Base-by-base conservation (phyloP, 345 rosid species). In the Populus ilicifolia region DNA sequence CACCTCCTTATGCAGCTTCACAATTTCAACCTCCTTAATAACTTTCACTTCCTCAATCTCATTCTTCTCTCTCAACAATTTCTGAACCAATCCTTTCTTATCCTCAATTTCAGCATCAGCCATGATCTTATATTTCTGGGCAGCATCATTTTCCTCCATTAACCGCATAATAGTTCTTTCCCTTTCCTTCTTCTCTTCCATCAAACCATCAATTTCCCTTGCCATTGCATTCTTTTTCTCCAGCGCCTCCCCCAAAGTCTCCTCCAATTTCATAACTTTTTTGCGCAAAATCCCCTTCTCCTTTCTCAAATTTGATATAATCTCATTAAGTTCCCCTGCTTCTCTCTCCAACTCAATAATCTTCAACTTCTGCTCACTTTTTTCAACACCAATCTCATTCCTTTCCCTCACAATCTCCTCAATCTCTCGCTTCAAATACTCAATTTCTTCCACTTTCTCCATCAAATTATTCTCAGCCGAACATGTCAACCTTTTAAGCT, bases 181-280 rank as follows among this genome's bases (percentile, higher is more conserved):
- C 80, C 78, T 83, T 44, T 76, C 75, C 4, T 38, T 69, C 48
- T 84, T 87, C 81, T 87, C 88, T 80, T 78, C 70, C 69, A 29
- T 21, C 80, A 92, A 75, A 2, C 65, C 84, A 81, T 68, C 81
- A 46, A 89, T 84, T 83, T 85, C 78, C 76, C 63, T 75, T 20
- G 16, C 61, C 89, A 84, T 77, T 48, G 71, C 83, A 70, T 64
- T 79, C 71, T 65, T 87, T 77, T 82, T 90, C 67, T 85, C 88
- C 38, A 48, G 18, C 11, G 84, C 86, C 67, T 83, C 85, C 48
- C 54, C 80, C 44, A 11, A 80, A 61, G 79, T 78, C 83, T 84
- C 90, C 83, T 89, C 91, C 89, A 93, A 69, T 76, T 81, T 83
- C 4, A 72, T 20, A 50, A 85, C 73, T 73, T 80, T 75, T 25